Evolutionary conservation across 2,329 filamentous ascomycete genomes (phyloP), one percentile per base, ranked within the genome.

Genomic region (Ceratocystis harringtonii): DNA sequence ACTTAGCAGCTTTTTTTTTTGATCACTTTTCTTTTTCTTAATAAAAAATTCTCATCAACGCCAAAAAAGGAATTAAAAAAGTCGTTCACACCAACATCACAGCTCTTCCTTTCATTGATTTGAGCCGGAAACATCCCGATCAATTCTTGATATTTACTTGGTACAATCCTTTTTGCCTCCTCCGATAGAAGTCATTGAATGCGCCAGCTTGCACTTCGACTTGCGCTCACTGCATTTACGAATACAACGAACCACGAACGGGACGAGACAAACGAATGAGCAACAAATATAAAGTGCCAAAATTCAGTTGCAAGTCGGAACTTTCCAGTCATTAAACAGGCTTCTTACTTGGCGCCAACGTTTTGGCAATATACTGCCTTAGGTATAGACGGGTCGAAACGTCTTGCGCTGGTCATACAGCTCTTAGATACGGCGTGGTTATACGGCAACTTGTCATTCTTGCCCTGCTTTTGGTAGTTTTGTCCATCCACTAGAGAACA

Each of bases 1-100:
- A 43, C 58, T 12, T 43, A 60, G 15, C 32, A 50, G 45, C 17
- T 63, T 63, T 41, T 63, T 63, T 63, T 63, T 52, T 50, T n/a
- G 3, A n/a, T 6, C 8, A 1, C 52, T 52, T n/a, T 63, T 44
- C n/a, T 50, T 63, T 48, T 63, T 48, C 44, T 48, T n/a, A n/a
- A 7, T 48, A 48, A 48, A 48, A 48, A 48, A 48, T 48, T 48
- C 44, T 48, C 44, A n/a, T 48, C 44, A 48, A 48, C 15, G 15
- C 44, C 15, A 17, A 19, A 48, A 48, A 48, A 48, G 44, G 15
- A 45, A 15, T 5, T 7, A 45, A 25, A 25, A 45, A 45, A 45
- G 15, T 45, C 7, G 6, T 48, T 19, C 17, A n/a, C 36, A 41
- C 12, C 36, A 41, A 41, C 36, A 41, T 41, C 36, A 41, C 36